A percentile compares a stretch with the other conserved stretches of the same genome.
Conservation (phyloP, 257 asterid genomes). For the Solanum bukasovii region DNA sequence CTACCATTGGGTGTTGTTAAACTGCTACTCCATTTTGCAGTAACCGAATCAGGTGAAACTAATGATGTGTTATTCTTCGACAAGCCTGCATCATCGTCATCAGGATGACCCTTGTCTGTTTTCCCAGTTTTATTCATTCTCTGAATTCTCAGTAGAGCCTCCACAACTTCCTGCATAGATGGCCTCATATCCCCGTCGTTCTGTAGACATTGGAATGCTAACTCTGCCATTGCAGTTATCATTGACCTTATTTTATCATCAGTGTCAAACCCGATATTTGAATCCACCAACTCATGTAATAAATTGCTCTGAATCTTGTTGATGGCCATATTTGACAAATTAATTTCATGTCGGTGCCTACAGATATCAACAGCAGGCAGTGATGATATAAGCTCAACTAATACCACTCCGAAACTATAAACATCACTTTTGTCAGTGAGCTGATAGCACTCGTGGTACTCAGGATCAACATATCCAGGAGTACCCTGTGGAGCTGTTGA, state of each 20-base stretch:
- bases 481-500: slow-evolving; percentile 93
- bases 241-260: slow-evolving; percentile 24
- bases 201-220: slow-evolving; percentile 66
- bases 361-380: slow-evolving; percentile 62
- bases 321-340: slow-evolving; percentile 57
- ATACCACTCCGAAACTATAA: slow-evolving; percentile 72
- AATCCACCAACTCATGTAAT: slow-evolving; percentile 63
- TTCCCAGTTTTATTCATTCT: slow-evolving; percentile 13
- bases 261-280: slow-evolving; percentile 35
- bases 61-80: slow-evolving; percentile 4
- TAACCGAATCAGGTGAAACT: slow-evolving; percentile 17
- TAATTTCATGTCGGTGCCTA: slow-evolving; percentile 61
- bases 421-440: slow-evolving; percentile 73
- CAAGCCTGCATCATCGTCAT: slow-evolving; percentile 22
- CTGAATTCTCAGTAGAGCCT: slow-evolving; percentile 27
- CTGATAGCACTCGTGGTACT: slow-evolving; percentile 65
- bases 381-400: slow-evolving; percentile 69
- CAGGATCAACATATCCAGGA: slow-evolving; percentile 85
- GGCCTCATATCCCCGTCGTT: slow-evolving; percentile 64
- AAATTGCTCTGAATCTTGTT: slow-evolving; percentile 47
- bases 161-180: slow-evolving; percentile 54
- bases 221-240: slow-evolving; percentile 43
- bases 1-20: slow-evolving; percentile 8
- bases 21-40: slow-evolving; percentile 3
- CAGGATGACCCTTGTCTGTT: slow-evolving; percentile 17